A percentile compares a stretch with the other conserved stretches of the same genome.
Evolutionary conservation across 2,329 filamentous ascomycete genomes (phyloP).

Genomic region (Furcasterigmium sp.): DNA sequence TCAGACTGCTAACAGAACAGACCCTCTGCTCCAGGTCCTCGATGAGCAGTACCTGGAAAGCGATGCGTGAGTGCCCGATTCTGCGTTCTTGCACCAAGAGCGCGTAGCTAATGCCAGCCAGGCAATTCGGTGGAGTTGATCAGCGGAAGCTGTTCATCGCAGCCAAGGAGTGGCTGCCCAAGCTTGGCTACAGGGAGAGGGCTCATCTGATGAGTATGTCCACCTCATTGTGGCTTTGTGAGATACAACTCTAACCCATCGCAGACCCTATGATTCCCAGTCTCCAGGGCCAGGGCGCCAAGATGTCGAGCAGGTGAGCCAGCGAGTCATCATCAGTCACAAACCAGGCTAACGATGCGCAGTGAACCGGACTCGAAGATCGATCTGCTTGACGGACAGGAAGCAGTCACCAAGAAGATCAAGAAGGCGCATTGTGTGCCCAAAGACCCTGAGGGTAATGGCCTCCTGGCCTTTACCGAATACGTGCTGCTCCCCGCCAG

Average conservation of each 20-base stretch:
- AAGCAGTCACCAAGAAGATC: conserved; percentile 74
- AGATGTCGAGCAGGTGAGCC: neutral
- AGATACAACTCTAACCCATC: neutral
- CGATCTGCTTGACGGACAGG: conserved; percentile 78
- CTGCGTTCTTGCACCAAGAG: neutral
- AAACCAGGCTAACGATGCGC: neutral
- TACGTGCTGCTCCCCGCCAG: conserved; percentile 77
- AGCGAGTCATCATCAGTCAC: neutral
- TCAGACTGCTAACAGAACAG: neutral
- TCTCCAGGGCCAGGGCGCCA: conserved; percentile 52
- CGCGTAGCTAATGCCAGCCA: neutral
- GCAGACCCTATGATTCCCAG: conserved; percentile 79
- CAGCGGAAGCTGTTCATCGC: conserved; percentile 87
- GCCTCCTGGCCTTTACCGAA: conserved; percentile 80
- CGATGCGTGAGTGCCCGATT: conserved; percentile 48
- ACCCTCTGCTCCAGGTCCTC: conserved; percentile 83
- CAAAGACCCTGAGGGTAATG: conserved; percentile 75
- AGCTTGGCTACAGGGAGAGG: conserved; percentile 70
- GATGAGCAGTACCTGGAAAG: conserved; percentile 87
- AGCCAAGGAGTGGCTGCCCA: conserved; percentile 79
- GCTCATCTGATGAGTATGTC: conserved; percentile 52
- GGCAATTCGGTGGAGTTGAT: conserved; percentile 75
- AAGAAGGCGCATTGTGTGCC: conserved; percentile 79
- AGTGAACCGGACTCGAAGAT: conserved; percentile 69
- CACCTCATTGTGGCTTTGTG: neutral